A percentile compares a stretch with the other conserved stretches of the same genome.
phyloP scores from a whole-genome alignment of 805 yeast genomes.

The Spathaspora sp. region DNA sequence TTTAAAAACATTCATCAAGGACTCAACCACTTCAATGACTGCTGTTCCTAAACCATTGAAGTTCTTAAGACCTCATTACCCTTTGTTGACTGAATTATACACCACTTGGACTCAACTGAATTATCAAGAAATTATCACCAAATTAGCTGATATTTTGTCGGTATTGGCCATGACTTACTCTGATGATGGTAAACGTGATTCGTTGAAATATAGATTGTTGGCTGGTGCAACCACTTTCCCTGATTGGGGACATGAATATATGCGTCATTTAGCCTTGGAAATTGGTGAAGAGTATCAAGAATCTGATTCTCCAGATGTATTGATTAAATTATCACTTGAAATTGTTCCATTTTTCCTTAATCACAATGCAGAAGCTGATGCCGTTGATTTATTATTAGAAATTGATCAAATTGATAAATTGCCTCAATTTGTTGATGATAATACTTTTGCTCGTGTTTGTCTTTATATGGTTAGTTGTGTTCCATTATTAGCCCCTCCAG shows the following conservation, averaged over 20 bases:
- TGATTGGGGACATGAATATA: slow-evolving; percentile 97
- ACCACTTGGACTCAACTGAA: slow-evolving; percentile 54
- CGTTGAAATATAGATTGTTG: slow-evolving; percentile 71
- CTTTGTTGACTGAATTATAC: slow-evolving; percentile 60
- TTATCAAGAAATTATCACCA: slow-evolving; percentile 38
- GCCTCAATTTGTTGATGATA: slow-evolving; percentile 78
- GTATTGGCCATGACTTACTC: slow-evolving; percentile 94
- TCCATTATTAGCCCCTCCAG: slow-evolving; percentile 94
- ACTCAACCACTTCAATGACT: slow-evolving; percentile 97
- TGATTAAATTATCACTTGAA: slow-evolving; percentile 65
- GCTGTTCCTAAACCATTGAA: slow-evolving; percentile 99
- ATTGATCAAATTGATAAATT: slow-evolving; percentile 82
- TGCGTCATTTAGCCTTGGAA: slow-evolving; percentile 92
- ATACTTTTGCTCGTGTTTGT: slow-evolving; percentile 85
- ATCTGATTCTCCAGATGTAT: slow-evolving; percentile 31
- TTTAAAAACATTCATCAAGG: slow-evolving; percentile 75
- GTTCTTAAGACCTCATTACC: slow-evolving; percentile 85
- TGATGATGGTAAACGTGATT: slow-evolving; percentile 73
- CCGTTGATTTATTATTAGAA: slow-evolving; percentile 88
- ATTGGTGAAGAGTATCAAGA: slow-evolving; percentile 84
- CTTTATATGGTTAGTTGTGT: slow-evolving; percentile 94
- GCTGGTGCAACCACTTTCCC: slow-evolving; percentile 53
- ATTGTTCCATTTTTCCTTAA: slow-evolving; percentile 86
- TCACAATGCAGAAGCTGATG: slow-evolving; percentile 98
- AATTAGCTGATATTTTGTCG: slow-evolving; percentile 84